Evolutionary conservation across 345 rosid species (phyloP).

Genomic region (Fremontodendron californicum): DNA sequence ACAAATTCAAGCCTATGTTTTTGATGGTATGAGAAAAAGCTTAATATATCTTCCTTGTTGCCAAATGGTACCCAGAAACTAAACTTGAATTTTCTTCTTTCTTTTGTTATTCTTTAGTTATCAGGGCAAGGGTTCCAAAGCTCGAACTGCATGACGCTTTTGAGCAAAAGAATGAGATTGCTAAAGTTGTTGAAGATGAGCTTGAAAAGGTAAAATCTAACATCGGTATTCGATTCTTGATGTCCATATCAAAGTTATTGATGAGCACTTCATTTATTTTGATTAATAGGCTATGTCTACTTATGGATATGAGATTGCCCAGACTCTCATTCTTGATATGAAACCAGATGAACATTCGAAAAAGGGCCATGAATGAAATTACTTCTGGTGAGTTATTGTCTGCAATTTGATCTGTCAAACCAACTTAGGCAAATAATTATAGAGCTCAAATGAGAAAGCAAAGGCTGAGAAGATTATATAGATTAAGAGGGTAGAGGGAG

Average conservation of each 20-base stretch:
- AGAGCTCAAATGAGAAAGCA: constrained; percentile 44
- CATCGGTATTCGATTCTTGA: background rate
- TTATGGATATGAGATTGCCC: constrained; percentile 73
- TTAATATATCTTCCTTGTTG: background rate
- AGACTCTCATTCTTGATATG: constrained; percentile 68
- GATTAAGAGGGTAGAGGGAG: constrained; percentile 55
- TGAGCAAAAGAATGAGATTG: constrained; percentile 54
- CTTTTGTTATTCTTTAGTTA: constrained; percentile 4
- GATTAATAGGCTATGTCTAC: constrained; percentile 60
- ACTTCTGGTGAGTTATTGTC: constrained; percentile 44
- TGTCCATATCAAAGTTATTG: no score
- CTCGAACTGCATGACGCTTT: constrained; percentile 43
- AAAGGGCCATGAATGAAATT: constrained; percentile 70
- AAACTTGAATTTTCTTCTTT: background rate
- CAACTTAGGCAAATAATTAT: background rate
- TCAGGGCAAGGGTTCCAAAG: constrained; percentile 50
- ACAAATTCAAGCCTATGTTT: constrained; percentile 48
- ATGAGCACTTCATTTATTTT: background rate
- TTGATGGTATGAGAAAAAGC: constrained; percentile 29
- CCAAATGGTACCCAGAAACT: background rate
- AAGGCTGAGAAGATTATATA: constrained; percentile 53
- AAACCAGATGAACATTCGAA: constrained; percentile 73
- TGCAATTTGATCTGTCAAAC: background rate
- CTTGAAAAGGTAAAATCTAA: constrained; percentile 39
- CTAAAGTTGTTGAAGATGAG: constrained; percentile 48